Evolutionary conservation across 2,329 filamentous ascomycete genomes (phyloP).

Genomic region (Colletotrichum godetiae): DNA sequence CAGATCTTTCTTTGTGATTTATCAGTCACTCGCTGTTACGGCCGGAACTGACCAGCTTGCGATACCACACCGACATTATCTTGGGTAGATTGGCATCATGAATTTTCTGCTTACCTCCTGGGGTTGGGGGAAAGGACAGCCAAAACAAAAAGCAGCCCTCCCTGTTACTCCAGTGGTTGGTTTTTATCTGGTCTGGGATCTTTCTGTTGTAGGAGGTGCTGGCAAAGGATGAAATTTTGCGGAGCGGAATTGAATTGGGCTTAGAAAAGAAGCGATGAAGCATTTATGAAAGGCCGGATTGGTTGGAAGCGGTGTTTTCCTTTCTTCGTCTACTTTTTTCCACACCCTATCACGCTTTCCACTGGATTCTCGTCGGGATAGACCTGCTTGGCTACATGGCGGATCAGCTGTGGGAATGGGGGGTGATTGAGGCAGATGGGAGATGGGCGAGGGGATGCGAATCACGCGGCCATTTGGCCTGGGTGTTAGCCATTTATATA

Average conservation of each 20-base stretch:
- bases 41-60: not conserved
- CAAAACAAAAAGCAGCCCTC: not conserved
- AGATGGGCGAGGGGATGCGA: not conserved
- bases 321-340: not conserved
- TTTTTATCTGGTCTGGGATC: not conserved
- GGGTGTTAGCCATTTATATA: not conserved
- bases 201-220: not conserved
- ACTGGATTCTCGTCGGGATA: not conserved
- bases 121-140: not conserved
- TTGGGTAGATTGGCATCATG: not conserved
- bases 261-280: not conserved
- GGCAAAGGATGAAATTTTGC: not conserved
- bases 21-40: not conserved
- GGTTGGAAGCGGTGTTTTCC: not conserved
- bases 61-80: constrained; percentile 6
- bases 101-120: not conserved
- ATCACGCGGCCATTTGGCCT: not conserved
- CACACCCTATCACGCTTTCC: too few relatives aligned
- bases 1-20: not conserved
- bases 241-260: not conserved
- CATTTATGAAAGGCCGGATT: not conserved
- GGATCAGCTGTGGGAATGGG: not conserved
- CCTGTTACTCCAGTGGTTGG: not conserved
- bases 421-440: not conserved
- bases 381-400: not conserved